Conservation (phyloP, 83 land plant species). For the Picea mariana region DNA sequence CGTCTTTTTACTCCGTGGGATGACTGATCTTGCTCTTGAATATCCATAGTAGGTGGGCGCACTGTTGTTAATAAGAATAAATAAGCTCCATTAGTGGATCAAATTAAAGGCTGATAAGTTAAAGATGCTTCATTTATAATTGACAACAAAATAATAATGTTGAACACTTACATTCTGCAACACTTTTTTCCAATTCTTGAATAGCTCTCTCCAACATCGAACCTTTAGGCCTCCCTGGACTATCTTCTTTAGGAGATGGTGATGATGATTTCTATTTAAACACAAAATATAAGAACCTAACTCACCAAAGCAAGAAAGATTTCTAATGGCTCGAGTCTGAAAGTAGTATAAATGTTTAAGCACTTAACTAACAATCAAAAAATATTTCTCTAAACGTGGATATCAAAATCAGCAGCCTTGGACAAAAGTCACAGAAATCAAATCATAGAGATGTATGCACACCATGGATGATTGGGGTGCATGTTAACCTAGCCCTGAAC, state of each 20-base stretch:
- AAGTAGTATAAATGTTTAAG: neutral
- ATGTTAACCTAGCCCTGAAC: no score
- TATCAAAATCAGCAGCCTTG: no score
- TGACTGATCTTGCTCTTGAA: constrained; percentile 71
- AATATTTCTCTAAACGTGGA: no score
- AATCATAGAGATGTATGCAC: no score
- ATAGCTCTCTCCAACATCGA: constrained; percentile 83
- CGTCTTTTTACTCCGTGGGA: constrained; percentile 71
- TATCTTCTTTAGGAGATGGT: constrained; percentile 57
- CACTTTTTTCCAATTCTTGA: constrained; percentile 80
- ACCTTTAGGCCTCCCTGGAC: constrained; percentile 61
- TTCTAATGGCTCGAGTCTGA: neutral
- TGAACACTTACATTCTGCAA: constrained; percentile 61
- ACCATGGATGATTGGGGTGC: no score
- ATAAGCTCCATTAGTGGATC: neutral
- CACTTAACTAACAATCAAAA: neutral
- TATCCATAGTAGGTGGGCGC: constrained; percentile 57
- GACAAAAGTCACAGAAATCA: no score
- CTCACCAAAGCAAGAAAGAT: neutral
- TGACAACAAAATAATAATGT: neutral
- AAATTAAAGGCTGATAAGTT: neutral
- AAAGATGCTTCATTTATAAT: neutral
- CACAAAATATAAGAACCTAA: constrained; percentile 12
- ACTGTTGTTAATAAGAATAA: constrained; percentile 39
- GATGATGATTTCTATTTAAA: constrained; percentile 40